phyloP scores from a whole-genome alignment of 2,329 filamentous ascomycete species.

The Thielaviopsis populi region DNA sequence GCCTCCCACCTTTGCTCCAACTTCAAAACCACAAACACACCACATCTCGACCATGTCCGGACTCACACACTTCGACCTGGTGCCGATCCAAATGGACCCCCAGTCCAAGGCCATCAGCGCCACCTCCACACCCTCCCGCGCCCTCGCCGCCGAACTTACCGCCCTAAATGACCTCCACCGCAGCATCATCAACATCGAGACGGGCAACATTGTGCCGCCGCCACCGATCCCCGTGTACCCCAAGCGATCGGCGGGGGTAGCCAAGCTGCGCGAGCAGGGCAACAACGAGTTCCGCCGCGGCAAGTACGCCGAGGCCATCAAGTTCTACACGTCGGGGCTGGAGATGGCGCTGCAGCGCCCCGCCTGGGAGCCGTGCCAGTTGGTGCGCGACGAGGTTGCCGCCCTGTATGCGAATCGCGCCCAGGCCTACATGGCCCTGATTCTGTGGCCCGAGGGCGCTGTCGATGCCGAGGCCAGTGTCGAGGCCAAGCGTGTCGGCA shows the following conservation, averaged over 20 bases:
- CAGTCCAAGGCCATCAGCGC: slow-evolving; percentile 57
- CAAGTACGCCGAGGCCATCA: slow-evolving; percentile 58
- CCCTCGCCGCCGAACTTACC: slow-evolving; percentile 49
- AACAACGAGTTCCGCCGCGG: slow-evolving; percentile 71
- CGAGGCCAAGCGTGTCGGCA: slow-evolving; percentile 71
- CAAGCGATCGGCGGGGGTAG: slow-evolving; percentile 74
- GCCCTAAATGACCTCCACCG: slow-evolving; percentile 69
- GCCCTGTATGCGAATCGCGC: slow-evolving; percentile 73
- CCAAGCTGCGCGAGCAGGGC: slow-evolving; percentile 78
- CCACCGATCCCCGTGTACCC: slow-evolving; percentile 84
- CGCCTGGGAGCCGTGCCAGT: slow-evolving; percentile 69
- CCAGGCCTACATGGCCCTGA: slow-evolving; percentile 73
- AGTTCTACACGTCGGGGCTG: slow-evolving; percentile 71
- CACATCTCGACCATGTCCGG: slow-evolving; percentile 34
- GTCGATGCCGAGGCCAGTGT: slow-evolving; percentile 79
- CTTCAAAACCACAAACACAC: neutral
- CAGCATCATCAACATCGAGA: slow-evolving; percentile 48
- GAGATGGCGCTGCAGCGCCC: slow-evolving; percentile 77
- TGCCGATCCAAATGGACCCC: slow-evolving; percentile 71
- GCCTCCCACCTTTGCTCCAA: neutral
- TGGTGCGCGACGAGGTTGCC: slow-evolving; percentile 73
- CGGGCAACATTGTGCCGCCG: slow-evolving; percentile 54
- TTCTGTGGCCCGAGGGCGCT: slow-evolving; percentile 72
- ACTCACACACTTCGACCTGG: slow-evolving; percentile 61
- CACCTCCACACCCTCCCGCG: slow-evolving; percentile 30